Conservation (phyloP, 2,329 filamentous ascomycete species). For the Phoma sp. region DNA sequence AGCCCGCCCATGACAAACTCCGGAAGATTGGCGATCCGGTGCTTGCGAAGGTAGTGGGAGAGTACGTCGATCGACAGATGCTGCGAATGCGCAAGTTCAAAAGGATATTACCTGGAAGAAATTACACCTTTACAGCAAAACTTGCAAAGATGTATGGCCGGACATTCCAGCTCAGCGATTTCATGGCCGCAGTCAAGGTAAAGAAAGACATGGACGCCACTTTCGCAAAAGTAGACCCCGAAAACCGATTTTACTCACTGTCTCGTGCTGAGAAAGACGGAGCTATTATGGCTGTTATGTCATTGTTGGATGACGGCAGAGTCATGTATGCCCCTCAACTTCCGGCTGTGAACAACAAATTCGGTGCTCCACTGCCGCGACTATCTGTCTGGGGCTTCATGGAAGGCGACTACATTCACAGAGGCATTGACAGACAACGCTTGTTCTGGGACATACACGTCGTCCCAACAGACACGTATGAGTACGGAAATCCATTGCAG, state of each 20-base stretch:
- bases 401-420: conserved; percentile 73
- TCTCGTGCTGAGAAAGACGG: conserved; percentile 67
- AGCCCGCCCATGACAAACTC: conserved; percentile 51
- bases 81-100: conserved; percentile 68
- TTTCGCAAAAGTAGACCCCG: conserved; percentile 49
- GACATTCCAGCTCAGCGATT: conserved; percentile 49
- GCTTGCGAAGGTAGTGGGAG: conserved; percentile 58
- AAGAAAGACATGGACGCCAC: conserved; percentile 65
- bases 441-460: conserved; percentile 69
- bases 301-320: conserved; percentile 66
- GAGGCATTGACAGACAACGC: conserved; percentile 69
- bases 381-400: conserved; percentile 70
- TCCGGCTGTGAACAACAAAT: conserved; percentile 60
- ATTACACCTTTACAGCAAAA: conserved; percentile 67
- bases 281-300: conserved; percentile 69
- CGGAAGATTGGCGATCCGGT: conserved; percentile 37
- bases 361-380: conserved; percentile 48
- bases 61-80: conserved; percentile 59
- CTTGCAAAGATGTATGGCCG: conserved; percentile 65
- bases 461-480: conserved; percentile 64
- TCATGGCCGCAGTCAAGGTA: conserved; percentile 62
- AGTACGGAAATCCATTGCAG: conserved; percentile 61
- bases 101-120: conserved; percentile 61
- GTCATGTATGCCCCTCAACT: conserved; percentile 61
- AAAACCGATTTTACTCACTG: conserved; percentile 50